Conservation (phyloP, 441 rosid species). For the Arabidopsis lyrata region DNA sequence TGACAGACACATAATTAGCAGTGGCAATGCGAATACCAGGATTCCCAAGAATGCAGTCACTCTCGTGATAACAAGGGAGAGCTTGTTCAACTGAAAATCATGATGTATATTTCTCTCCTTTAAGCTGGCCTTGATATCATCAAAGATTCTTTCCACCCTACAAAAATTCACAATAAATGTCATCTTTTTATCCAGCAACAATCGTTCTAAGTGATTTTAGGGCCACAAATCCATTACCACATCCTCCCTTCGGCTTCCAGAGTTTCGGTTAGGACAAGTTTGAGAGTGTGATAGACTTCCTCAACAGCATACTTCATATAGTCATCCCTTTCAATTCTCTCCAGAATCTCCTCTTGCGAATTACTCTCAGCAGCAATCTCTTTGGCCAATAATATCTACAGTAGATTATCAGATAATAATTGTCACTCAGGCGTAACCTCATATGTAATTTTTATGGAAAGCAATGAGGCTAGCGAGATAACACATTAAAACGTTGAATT, state of each 20-base stretch:
- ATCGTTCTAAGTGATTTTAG: constrained; percentile 27
- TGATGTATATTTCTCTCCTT: constrained; percentile 54
- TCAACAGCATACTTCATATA: constrained; percentile 98
- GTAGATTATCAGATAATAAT: constrained; percentile 10
- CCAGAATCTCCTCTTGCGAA: constrained; percentile 88
- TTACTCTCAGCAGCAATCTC: constrained; percentile 79
- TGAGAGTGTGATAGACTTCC: constrained; percentile 78
- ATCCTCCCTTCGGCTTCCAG: constrained; percentile 90
- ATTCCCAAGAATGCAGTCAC: constrained; percentile 87
- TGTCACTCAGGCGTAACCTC: constrained; percentile 8
- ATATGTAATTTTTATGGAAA: constrained; percentile 23
- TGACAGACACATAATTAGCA: constrained; percentile 22
- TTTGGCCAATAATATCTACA: constrained; percentile 89
- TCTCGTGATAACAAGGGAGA: constrained; percentile 80
- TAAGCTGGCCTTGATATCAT: constrained; percentile 66
- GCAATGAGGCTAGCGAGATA: constrained; percentile 17
- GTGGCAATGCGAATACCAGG: constrained; percentile 57
- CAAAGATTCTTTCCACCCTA: constrained; percentile 94
- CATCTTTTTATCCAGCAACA: constrained; percentile 28
- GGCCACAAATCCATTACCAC: constrained; percentile 64
- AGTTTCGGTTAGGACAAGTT: constrained; percentile 70
- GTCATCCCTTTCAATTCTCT: constrained; percentile 85
- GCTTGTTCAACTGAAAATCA: constrained; percentile 79
- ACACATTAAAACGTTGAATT: constrained; percentile 24
- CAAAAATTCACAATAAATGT: constrained; percentile 43